A percentile compares a stretch with the other conserved stretches of the same genome.
phyloP scores from a whole-genome alignment of 176 grass and related monocot species.

The Carex cristatella region DNA sequence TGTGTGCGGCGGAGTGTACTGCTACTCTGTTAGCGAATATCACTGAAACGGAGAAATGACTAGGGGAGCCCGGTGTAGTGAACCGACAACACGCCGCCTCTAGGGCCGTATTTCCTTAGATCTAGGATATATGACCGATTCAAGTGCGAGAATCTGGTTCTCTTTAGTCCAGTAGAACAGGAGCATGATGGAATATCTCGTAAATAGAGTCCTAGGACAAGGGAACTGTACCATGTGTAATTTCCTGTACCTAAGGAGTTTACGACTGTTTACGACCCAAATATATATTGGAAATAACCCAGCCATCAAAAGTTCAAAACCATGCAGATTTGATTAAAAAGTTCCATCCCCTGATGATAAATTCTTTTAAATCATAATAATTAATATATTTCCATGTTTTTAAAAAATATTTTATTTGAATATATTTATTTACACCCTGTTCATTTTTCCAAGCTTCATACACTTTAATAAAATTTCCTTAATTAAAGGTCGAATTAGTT shows the following conservation, averaged over 20 bases:
- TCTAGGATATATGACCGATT: neutral
- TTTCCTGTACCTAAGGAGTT: neutral
- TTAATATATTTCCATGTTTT: neutral
- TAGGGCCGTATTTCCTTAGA: neutral
- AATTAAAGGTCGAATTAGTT: neutral
- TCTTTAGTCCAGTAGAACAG: neutral
- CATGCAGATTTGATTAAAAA: neutral
- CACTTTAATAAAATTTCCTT: neutral
- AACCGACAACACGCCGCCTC: neutral
- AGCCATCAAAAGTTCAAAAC: neutral
- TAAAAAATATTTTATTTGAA: neutral
- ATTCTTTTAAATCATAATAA: too few relatives aligned
- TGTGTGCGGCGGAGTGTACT: constrained; percentile 2
- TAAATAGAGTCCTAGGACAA: neutral
- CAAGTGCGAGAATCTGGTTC: neutral
- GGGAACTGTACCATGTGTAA: neutral
- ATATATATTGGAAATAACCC: neutral
- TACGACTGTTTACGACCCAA: neutral
- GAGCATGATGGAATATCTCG: neutral
- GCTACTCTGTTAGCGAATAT: neutral
- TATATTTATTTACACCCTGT: neutral
- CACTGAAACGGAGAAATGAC: neutral
- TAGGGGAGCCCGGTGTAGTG: neutral
- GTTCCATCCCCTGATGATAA: too few relatives aligned
- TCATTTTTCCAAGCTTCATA: neutral